Base-by-base conservation (phyloP, 106 monocot species). In the Platanthera guangdongensis region DNA sequence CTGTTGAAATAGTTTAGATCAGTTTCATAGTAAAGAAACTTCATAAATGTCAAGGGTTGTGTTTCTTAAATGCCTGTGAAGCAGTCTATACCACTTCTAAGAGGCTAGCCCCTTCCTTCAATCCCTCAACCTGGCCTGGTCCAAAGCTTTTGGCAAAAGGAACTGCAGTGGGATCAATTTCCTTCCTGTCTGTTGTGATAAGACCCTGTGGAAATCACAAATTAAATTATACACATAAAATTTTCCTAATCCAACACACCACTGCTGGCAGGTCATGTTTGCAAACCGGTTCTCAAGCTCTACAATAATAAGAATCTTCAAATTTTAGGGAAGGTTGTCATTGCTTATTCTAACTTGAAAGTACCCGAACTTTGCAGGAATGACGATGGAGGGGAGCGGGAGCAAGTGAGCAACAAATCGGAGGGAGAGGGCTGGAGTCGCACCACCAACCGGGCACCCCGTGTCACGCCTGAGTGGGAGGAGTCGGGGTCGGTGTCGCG, bases 91-190 rank as follows among this genome's bases (percentile, higher is more conserved):
- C 99, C 86, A 99, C 99, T 94, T 99, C 94, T 65, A 99, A 79
- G 30, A 99, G 94, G 74, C 70, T 76, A 79, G 99, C 86, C 25
- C 99, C 99, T 77, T 99, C 99, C 14, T 53, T 47, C 59, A 99
- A 87, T 60, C 90, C 99, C 74, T 88, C 84, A 28, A 86, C 53
- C 76, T 99, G 92, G 68, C 71, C 90, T 73, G 76, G 73, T 81
- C 87, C 89, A 81, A 70, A 79, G 8, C 81, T 88, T 86, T 94
- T 86, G 49, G 99, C 99, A 92, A 88, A 99, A 73, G 88, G 91
- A 76, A 82, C 85, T 75, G 85, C 91, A 14, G 94, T 79, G 39
- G 89, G 88, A 82, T 99, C 99, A 73, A 94, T 74, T 68, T 83
- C 70, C 65, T 90, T 80, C 69, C 99, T 86, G 8, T 85, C 80